Conservation (phyloP, 1,139 yeast species). For the Candida sojae region DNA sequence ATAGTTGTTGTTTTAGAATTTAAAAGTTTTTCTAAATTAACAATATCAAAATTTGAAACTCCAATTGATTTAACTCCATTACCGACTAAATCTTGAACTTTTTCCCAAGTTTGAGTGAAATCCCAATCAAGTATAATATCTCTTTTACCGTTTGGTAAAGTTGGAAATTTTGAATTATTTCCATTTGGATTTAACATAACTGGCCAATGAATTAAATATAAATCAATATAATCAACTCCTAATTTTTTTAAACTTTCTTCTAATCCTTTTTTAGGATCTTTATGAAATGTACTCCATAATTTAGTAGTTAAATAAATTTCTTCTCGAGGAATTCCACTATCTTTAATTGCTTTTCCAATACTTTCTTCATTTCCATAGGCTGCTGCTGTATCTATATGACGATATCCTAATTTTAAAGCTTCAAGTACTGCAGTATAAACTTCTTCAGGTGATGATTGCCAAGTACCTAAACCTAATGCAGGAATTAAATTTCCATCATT, state of each 20-base stretch:
- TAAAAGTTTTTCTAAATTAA: conserved; percentile 1
- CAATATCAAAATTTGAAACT: conserved; percentile 1
- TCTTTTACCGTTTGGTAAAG: background rate
- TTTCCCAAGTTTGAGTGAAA: background rate
- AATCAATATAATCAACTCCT: conserved; percentile 74
- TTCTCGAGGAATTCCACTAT: conserved; percentile 63
- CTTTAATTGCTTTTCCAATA: conserved; percentile 63
- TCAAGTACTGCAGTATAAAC: conserved; percentile 56
- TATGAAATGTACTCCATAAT: conserved; percentile 66
- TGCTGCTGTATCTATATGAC: conserved; percentile 76
- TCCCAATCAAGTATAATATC: conserved; percentile 39
- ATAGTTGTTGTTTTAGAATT: background rate
- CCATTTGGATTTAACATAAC: conserved; percentile 49
- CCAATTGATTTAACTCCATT: conserved; percentile 1
- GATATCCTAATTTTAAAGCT: conserved; percentile 67
- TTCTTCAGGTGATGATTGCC: conserved; percentile 55
- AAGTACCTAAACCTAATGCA: conserved; percentile 71
- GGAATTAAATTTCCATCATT: conserved; percentile 66
- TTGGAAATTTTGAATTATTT: conserved; percentile 29
- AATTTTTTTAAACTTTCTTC: conserved; percentile 60
- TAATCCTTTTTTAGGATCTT: conserved; percentile 55
- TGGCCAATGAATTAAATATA: conserved; percentile 85
- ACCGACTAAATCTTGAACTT: background rate
- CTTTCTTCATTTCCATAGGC: conserved; percentile 62
- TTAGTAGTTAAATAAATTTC: conserved; percentile 76